Evolutionary conservation across 169 alveolate genomes (phyloP).

Genomic region (Cyclospora cayetanensis): DNA sequence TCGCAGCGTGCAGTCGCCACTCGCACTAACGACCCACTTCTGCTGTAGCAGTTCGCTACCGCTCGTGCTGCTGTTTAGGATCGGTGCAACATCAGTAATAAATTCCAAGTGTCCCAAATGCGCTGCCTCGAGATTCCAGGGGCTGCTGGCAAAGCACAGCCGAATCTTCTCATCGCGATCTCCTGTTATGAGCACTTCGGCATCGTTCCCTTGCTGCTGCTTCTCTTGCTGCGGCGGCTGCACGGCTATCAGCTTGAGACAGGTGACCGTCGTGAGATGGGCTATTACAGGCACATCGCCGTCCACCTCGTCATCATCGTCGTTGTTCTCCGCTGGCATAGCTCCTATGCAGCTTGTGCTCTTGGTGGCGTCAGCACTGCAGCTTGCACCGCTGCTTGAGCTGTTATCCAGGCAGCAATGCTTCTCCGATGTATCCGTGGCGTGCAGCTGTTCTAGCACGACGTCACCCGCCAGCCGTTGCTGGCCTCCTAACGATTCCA

Average conservation of each 20-base stretch:
- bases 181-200: not conserved
- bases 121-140: constrained; percentile 21
- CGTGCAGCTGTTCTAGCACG: not conserved
- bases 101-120: constrained; percentile 24
- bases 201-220: not conserved
- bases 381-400: not conserved
- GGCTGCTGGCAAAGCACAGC: not conserved
- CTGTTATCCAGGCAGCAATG: not conserved
- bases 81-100: not conserved
- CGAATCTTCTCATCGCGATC: constrained; percentile 52
- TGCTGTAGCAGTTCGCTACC: constrained; percentile 2
- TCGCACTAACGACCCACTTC: not conserved
- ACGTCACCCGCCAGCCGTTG: constrained; percentile 30
- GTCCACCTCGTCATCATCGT: constrained; percentile 20
- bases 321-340: not conserved
- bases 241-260: not conserved
- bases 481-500: not conserved
- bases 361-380: not conserved
- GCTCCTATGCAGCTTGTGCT: not conserved
- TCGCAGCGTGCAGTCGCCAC: not conserved
- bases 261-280: constrained; percentile 32
- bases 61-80: not conserved
- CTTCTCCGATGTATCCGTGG: not conserved
- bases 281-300: constrained; percentile 12
- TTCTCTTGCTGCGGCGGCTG: not conserved